These are phyloP conservation scores for Fonsecaea multimorphosa DNA, from an alignment of 2,329 filamentous ascomycete species.

Conservation along the genomic window DNA sequence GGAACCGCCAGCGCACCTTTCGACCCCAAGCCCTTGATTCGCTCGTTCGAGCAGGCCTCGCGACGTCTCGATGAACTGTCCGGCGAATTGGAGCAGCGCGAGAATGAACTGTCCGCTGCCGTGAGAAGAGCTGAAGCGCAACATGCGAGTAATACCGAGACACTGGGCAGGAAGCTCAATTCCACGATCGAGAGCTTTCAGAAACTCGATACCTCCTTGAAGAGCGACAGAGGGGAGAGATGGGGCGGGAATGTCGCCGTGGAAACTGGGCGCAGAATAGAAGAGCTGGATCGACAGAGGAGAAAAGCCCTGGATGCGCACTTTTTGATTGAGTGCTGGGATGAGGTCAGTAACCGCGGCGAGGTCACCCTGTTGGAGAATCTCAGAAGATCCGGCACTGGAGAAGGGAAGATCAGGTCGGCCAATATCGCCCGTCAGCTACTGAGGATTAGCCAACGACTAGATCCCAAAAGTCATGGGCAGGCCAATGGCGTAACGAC, in stretches of 20 bases:
- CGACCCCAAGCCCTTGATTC: slow-evolving; percentile 94
- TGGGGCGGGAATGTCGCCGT: slow-evolving; percentile 85
- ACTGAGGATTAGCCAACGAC: slow-evolving; percentile 88
- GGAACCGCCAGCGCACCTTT: slow-evolving; percentile 62
- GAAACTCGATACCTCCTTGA: slow-evolving; percentile 81
- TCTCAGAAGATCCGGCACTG: slow-evolving; percentile 80
- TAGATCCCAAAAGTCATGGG: slow-evolving; percentile 76
- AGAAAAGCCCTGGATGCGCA: slow-evolving; percentile 89
- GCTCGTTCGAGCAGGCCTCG: slow-evolving; percentile 81
- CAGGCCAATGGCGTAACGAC: slow-evolving; percentile 49
- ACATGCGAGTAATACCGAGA: slow-evolving; percentile 88
- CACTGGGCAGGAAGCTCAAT: slow-evolving; percentile 85
- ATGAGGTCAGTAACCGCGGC: slow-evolving; percentile 89
- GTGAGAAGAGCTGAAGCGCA: slow-evolving; percentile 90
- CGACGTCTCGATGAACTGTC: slow-evolving; percentile 58
- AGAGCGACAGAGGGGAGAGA: slow-evolving; percentile 48
- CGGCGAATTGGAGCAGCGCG: slow-evolving; percentile 84
- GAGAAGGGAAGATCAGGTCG: slow-evolving; percentile 91
- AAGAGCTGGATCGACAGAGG: slow-evolving; percentile 91
- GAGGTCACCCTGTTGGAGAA: slow-evolving; percentile 87
- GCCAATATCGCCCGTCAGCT: slow-evolving; percentile 93
- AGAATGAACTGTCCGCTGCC: slow-evolving; percentile 87
- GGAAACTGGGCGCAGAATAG: slow-evolving; percentile 89
- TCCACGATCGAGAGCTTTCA: slow-evolving; percentile 92
- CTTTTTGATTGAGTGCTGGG: slow-evolving; percentile 96